Percentiles rank a stretch among this genome's conserved stretches.
phyloP scores from a whole-genome alignment of 768 basidiomycete species.

The Serendipita sp. region DNA sequence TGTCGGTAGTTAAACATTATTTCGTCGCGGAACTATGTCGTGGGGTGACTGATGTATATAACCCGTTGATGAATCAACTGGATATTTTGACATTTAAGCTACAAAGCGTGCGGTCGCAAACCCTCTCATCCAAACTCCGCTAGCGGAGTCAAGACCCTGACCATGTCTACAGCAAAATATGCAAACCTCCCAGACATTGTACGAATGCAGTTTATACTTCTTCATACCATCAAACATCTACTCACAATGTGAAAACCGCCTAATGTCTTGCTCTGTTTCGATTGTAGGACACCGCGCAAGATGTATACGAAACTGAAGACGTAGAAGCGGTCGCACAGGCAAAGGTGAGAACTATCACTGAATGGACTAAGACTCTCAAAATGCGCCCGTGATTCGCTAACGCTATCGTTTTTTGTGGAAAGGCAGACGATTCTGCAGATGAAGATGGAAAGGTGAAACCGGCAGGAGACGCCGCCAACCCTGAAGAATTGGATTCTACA shows the following conservation, averaged over 20 bases:
- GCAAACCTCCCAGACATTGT: conserved; percentile 87
- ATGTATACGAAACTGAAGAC: conserved; percentile 87
- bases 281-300: conserved; percentile 69
- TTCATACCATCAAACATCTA: background rate
- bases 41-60: too few relatives aligned
- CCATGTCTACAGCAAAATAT: conserved; percentile 58
- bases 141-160: background rate
- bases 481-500: conserved; percentile 56
- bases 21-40: too few relatives aligned
- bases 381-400: too few relatives aligned
- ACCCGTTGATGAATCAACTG: too few relatives aligned
- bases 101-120: too few relatives aligned
- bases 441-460: conserved; percentile 31
- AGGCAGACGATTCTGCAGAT: conserved; percentile 44
- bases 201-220: conserved; percentile 17
- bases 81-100: too few relatives aligned
- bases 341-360: conserved; percentile 25
- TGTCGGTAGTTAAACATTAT: too few relatives aligned
- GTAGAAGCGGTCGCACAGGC: conserved; percentile 36
- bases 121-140: too few relatives aligned
- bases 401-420: background rate
- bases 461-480: conserved; percentile 23
- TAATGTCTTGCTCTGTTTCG: background rate
- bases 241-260: background rate
- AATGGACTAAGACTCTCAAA: too few relatives aligned